Base-by-base conservation (phyloP, 2,329 filamentous ascomycete species). In the Alternaria sp. region DNA sequence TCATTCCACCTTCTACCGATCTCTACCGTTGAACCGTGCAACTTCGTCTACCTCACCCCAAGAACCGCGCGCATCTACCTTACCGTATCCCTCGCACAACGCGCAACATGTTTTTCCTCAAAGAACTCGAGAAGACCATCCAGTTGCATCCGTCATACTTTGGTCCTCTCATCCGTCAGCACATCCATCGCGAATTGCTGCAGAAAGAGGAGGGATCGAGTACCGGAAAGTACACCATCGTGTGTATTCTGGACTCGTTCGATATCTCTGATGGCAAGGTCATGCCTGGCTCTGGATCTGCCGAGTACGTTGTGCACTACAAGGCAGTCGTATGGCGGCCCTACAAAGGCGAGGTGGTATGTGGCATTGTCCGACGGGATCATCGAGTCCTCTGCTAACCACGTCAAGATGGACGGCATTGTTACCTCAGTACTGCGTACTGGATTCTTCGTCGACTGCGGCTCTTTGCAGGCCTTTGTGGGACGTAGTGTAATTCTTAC, bases 141-240 rank as follows among this genome's bases (percentile, higher is more conserved):
- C 94, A 93, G 70, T 87, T 99, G 75, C 95, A 99, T 77, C 95
- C 95, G 28, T 98, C 94, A 12, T 99, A 96, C 83, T 98, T 99
- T 78, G 94, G 94, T 59, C 90, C 92, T 65, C 93, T 95, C 77
- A 96, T 97, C 84, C 90, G 94, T 72, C 91, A 96, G 70, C 89
- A 96, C 72, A 91, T 99, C 41, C 94, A 91, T 52, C 90, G 91
- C 70, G 93, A 94, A 80, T 88, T 99, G 28, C 87, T 97, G 66
- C 90, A 92, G 75, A 94, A 98, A 77, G 93, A 97, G 63, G 95
- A 99, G 81, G 95, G 95, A 24, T 94, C 92, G 42, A 97, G 94
- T 80, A 95, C 93, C 3, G 95, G 95, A 59, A 93, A 92, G 78
- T 97, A 96, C 84, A 98, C 95, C 80, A 96, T 99, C 76, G 95